Evolutionary conservation across 768 basidiomycete genomes (phyloP).

Genomic region (Favolaschia claudopus): DNA sequence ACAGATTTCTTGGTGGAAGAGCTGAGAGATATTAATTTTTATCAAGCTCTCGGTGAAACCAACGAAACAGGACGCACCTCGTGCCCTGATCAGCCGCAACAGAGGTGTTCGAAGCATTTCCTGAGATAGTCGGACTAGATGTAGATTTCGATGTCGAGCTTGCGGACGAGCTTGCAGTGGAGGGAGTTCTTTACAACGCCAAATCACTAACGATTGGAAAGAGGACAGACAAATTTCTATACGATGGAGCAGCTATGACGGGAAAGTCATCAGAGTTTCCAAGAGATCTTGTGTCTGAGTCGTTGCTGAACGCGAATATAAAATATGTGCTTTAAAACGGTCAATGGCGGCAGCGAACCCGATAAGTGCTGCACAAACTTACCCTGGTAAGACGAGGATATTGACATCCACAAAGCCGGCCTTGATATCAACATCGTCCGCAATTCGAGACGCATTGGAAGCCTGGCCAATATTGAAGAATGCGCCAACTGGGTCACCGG

Average conservation of each 20-base stretch:
- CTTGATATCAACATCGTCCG: conserved; percentile 6
- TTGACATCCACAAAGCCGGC: conserved; percentile 10
- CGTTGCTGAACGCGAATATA: conserved; percentile 2
- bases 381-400: conserved; percentile 10
- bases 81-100: too few species aligned
- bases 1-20: neutral
- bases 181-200: neutral
- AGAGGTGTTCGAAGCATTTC: neutral
- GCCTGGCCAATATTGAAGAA: conserved; percentile 8
- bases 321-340: neutral
- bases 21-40: neutral
- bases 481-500: conserved; percentile 3
- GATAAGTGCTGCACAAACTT: neutral
- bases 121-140: neutral
- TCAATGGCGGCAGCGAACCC: neutral
- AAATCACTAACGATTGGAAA: neutral
- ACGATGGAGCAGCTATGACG: neutral
- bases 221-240: neutral
- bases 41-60: neutral
- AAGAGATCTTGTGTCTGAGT: neutral
- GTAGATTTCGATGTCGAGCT: neutral
- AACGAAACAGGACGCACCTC: neutral
- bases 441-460: neutral
- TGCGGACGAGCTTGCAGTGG: neutral
- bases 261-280: neutral